Base-by-base conservation (phyloP, 2,329 filamentous ascomycete species). In the Fusarium sp. region DNA sequence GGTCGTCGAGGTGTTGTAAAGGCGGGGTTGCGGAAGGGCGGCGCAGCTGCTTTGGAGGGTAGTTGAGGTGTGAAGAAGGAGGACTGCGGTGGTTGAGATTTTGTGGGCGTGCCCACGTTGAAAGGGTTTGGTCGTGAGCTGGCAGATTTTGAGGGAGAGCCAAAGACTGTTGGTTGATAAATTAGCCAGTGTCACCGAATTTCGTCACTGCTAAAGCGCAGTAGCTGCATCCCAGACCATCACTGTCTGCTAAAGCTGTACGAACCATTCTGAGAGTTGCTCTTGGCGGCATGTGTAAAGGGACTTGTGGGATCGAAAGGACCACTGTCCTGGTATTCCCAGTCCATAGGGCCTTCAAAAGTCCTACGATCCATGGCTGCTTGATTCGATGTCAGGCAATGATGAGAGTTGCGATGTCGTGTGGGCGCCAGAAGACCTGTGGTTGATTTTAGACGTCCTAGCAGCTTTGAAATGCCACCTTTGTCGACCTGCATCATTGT, bases 261-360 rank as follows among this genome's bases (percentile, higher is more conserved):
- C 82, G 70, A 64, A 87, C 87, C 78, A 66, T 80, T 82, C 52
- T 82, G 78, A 50, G 78, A 76, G 43, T 78, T 76, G 51, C 75
- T 78, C 73, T 79, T 84, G 1, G 83, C 82, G 39, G 86, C 83
- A 68, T 89, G 87, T 18, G 86, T 83, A 77, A 91, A 91, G 3
- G 89, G 89, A 68, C 89, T 90, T 10, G 87, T 88, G 16, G 84
- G 85, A 78, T 91, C 89, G 65, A 89, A 78, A 16, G 88, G 88
- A 2, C 85, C 88, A 50, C 82, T 78, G 65, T 83, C 84, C 72
- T 90, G 85, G 77, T 89, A 91, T 76, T 91, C 88, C 87, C 88
- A 91, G 73, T 91, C 89, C 89, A 91, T 91, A 68, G 83, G 88
- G 66, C 87, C 83, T 78, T 91, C 89, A 68, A 83, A 86, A 2